Percentiles rank a stretch among this genome's conserved stretches.
These are phyloP conservation scores for Fistulinella prunicolor DNA, from an alignment of 768 basidiomycete genomes.

Conservation along the genomic window DNA sequence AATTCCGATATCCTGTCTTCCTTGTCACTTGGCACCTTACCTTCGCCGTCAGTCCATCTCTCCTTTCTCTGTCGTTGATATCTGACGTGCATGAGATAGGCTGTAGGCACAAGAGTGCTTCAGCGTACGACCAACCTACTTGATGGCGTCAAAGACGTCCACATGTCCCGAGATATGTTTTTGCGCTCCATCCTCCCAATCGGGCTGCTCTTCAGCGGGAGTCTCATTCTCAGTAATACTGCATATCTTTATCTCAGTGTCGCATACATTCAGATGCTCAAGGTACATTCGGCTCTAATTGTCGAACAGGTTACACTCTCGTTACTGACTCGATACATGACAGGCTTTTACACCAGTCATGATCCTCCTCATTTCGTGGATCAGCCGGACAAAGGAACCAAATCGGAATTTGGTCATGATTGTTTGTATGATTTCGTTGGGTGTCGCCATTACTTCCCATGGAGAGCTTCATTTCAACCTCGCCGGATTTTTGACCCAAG, in stretches of 20 bases:
- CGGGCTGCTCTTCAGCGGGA: conserved; percentile 89
- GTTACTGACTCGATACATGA: not conserved
- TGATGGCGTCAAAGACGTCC: conserved; percentile 74
- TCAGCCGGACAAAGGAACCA: conserved; percentile 84
- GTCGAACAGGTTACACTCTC: no score
- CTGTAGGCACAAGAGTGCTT: conserved; percentile 83
- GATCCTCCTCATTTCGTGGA: conserved; percentile 91
- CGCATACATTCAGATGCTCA: conserved; percentile 96
- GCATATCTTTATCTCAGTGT: conserved; percentile 91
- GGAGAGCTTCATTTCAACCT: conserved; percentile 87
- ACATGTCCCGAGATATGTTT: conserved; percentile 78
- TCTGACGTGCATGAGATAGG: conserved; percentile 32
- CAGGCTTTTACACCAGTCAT: conserved; percentile 91
- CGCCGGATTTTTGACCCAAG: conserved; percentile 85
- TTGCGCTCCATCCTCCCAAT: conserved; percentile 88
- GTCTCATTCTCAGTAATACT: conserved; percentile 86
- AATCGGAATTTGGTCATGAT: conserved; percentile 77
- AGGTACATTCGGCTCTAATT: conserved; percentile 43
- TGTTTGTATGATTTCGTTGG: conserved; percentile 85
- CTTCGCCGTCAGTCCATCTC: conserved; percentile 50
- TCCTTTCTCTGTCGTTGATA: not conserved
- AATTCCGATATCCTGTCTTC: conserved; percentile 90
- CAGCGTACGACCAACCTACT: conserved; percentile 79
- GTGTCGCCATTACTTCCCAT: conserved; percentile 85
- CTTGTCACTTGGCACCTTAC: conserved; percentile 84